Conservation (phyloP, 2,329 filamentous ascomycete genomes). For the Claviceps capensis region DNA sequence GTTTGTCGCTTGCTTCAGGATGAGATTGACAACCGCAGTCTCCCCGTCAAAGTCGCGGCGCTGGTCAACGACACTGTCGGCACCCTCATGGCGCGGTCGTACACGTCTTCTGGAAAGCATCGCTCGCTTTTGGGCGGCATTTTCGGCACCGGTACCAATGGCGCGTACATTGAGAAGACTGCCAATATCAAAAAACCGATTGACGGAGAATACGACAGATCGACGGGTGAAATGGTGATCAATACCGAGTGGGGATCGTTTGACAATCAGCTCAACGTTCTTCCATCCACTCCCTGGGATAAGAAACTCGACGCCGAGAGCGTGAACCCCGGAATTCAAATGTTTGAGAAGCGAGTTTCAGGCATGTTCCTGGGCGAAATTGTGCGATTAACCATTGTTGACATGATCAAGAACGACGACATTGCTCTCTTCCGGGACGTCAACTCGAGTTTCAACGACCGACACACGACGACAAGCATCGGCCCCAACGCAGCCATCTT, state of each 20-base stretch:
- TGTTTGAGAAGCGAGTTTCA: conserved; percentile 97
- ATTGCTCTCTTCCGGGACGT: conserved; percentile 64
- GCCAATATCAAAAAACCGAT: conserved; percentile 69
- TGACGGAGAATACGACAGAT: conserved; percentile 56
- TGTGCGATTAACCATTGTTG: conserved; percentile 61
- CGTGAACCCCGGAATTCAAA: conserved; percentile 86
- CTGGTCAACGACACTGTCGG: conserved; percentile 97
- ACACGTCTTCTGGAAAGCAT: conserved; percentile 78
- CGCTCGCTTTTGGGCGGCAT: conserved; percentile 88
- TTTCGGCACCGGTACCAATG: conserved; percentile 95
- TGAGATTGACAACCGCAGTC: conserved; percentile 73
- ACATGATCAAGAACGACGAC: conserved; percentile 53
- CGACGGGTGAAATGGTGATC: conserved; percentile 88
- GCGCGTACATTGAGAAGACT: conserved; percentile 90
- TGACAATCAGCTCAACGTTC: conserved; percentile 79
- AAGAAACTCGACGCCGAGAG: conserved; percentile 62
- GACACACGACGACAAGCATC: conserved; percentile 56
- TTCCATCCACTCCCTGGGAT: conserved; percentile 80
- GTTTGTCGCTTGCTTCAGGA: conserved; percentile 80
- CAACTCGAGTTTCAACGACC: conserved; percentile 58
- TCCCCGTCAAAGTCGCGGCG: conserved; percentile 89
- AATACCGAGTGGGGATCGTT: conserved; percentile 99
- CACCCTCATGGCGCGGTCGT: conserved; percentile 93
- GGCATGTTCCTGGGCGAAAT: conserved; percentile 98
- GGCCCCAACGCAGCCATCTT: conserved; percentile 53